Base-by-base conservation (phyloP, 1,284 basidiomycete genomes). In the Heterobasidion irregulare region DNA sequence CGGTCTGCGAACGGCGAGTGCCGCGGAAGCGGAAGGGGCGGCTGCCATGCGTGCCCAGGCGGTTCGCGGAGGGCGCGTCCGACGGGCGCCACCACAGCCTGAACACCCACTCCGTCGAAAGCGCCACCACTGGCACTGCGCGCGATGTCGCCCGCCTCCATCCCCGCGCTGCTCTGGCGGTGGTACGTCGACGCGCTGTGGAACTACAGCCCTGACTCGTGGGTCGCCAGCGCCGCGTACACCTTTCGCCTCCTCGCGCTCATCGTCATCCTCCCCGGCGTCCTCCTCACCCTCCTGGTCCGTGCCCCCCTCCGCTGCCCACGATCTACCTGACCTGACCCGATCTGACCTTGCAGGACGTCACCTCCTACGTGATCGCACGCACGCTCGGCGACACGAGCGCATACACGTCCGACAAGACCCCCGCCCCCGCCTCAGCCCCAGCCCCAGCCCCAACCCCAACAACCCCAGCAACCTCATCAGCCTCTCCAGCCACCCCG, bases 281-380 rank as follows among this genome's bases (percentile, higher is more conserved):
- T 83, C 55, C 66, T 89, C 43, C 72, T 91, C 53, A 81, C 75
- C 18, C 72, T 88, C 52, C 70, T 90, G 65, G 88, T 89, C 68
- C 62, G 75, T 73, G 50, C 46, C 19, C 12, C 36, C 32, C 10
- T 26, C 53, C 26, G 36, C 32, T 50, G 43, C 38, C 16, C 47
- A 8, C 47, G 16, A 15, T n/a, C 47, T n/a, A n/a, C 47, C 2
- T 49, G 26, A 26, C 26, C 26, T 26, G 26, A 26, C 26, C 26
- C 2, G 26, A 26, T 26, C 26, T 26, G 26, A 26, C 26, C 26
- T 4, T 47, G 41, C 61, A 91, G 88, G 88, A 91, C 65, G 80
- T 91, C 54, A 75, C 80, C 7, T 86, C 89, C n/a, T 91, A 91
- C 62, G 80, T 82, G 54, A 85, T 91, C 63, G 89, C 85, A n/a